Conservation (phyloP, 495 filamentous ascomycete genomes). For the Oidiodendron maius region DNA sequence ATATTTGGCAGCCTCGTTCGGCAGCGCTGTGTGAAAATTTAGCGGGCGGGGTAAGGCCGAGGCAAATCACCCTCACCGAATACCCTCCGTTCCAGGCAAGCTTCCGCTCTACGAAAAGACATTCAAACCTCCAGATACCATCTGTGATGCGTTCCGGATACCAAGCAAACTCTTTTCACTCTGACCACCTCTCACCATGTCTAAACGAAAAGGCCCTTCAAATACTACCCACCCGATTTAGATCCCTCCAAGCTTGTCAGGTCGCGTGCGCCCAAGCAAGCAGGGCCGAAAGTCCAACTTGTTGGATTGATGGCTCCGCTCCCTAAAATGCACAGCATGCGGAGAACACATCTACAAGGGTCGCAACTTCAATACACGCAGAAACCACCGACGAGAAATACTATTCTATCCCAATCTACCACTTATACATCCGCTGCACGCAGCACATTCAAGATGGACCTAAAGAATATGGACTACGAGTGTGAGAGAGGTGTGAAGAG, state of each 20-base stretch:
- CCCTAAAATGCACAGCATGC: conserved; percentile 83
- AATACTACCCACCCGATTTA: conserved; percentile 96
- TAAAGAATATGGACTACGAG: conserved; percentile 88
- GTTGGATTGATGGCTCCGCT: conserved; percentile 98
- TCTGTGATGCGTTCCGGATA: no score
- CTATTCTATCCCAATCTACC: conserved; percentile 79
- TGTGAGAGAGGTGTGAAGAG: conserved; percentile 83
- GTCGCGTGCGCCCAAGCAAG: conserved; percentile 59
- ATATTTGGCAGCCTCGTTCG: neutral
- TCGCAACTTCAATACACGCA: conserved; percentile 94
- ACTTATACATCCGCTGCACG: conserved; percentile 95
- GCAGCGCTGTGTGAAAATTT: neutral
- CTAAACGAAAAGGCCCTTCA: conserved; percentile 85
- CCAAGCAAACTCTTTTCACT: no score
- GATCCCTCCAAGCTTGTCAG: conserved; percentile 81
- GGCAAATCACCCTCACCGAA: neutral
- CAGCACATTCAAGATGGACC: conserved; percentile 90
- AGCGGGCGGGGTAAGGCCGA: neutral
- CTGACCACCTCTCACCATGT: conserved; percentile 53
- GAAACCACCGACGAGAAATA: conserved; percentile 92
- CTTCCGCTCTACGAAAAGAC: neutral
- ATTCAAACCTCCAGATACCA: neutral
- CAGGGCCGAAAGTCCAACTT: conserved; percentile 75
- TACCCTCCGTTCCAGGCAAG: neutral
- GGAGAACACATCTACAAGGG: conserved; percentile 97